These are phyloP conservation scores for Gamarada debralockiae DNA, from an alignment of 495 filamentous ascomycete genomes.

Conservation along the genomic window DNA sequence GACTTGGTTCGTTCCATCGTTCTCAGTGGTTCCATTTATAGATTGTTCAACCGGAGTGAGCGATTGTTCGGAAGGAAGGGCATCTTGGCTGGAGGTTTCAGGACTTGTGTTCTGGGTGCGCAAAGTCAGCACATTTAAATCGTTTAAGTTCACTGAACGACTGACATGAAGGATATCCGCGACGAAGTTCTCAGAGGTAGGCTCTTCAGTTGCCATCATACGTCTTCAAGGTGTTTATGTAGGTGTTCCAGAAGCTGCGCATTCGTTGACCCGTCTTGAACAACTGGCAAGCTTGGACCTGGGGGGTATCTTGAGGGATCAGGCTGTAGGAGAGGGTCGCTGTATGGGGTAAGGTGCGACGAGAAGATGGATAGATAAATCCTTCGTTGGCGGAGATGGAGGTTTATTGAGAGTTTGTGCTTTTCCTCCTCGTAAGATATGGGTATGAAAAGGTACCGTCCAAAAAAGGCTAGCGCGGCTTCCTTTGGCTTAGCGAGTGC, in stretches of 20 bases:
- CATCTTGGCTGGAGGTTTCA: slow-evolving; percentile 37
- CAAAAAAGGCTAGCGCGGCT: slow-evolving; percentile 7
- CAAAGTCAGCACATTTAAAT: neutral
- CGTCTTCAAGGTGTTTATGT: slow-evolving; percentile 28
- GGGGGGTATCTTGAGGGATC: slow-evolving; percentile 3
- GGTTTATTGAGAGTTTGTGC: slow-evolving; percentile 8
- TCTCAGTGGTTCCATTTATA: slow-evolving; percentile 34
- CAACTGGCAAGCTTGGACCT: slow-evolving; percentile 17
- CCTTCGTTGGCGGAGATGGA: slow-evolving; percentile 15
- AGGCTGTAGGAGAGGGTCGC: slow-evolving; percentile 15
- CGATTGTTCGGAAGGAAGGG: slow-evolving; percentile 25
- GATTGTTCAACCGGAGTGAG: slow-evolving; percentile 27
- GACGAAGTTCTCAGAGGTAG: slow-evolving; percentile 46
- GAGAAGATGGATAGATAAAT: slow-evolving; percentile 13
- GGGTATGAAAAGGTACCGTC: neutral
- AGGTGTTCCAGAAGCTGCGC: slow-evolving; percentile 25
- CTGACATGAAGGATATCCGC: slow-evolving; percentile 23
- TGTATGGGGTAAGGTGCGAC: slow-evolving; percentile 12
- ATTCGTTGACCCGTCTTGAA: slow-evolving; percentile 25
- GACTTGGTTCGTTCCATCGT: slow-evolving; percentile 42
- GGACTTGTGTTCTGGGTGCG: slow-evolving; percentile 22
- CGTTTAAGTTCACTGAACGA: no score
- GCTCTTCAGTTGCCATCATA: slow-evolving; percentile 61
- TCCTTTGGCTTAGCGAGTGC: slow-evolving; percentile 7
- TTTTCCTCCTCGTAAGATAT: no score